These are phyloP conservation scores for Cardiospermum halicacabum DNA, from an alignment of 345 rosid genomes.

Conservation along the genomic window DNA sequence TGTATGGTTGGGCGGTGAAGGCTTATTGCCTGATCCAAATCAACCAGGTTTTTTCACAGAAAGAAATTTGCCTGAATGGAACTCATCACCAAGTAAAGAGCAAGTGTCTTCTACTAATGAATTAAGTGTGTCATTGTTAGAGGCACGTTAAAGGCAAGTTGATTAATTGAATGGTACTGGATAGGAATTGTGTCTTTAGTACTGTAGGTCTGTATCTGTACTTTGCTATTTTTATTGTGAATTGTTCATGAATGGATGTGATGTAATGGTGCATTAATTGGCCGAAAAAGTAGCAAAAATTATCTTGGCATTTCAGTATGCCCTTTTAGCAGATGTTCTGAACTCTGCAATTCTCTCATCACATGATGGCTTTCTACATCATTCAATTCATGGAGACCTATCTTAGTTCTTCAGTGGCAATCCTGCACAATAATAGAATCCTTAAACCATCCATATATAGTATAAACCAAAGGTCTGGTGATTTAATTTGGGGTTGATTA, in stretches of 20 bases:
- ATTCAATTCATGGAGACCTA: too few relatives aligned
- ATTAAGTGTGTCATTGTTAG: background rate
- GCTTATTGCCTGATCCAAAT: conserved; percentile 16
- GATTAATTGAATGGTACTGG: too few relatives aligned
- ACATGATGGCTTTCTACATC: too few relatives aligned
- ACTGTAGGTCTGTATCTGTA: background rate
- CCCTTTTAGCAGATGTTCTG: too few relatives aligned
- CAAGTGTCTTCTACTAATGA: conserved; percentile 3
- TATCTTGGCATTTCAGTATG: background rate
- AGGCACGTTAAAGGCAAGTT: conserved; percentile 6
- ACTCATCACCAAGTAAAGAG: conserved; percentile 12
- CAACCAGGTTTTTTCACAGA: conserved; percentile 25
- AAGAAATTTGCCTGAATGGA: conserved; percentile 8
- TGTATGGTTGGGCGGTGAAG: conserved; percentile 15
- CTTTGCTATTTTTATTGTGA: too few relatives aligned
- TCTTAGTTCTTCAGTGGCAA: too few relatives aligned
- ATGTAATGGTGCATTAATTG: background rate
- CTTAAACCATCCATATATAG: too few relatives aligned
- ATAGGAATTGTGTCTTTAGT: too few relatives aligned
- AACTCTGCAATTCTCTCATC: background rate
- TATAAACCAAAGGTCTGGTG: too few relatives aligned
- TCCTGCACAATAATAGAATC: too few relatives aligned
- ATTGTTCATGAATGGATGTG: background rate
- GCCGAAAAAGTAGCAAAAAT: background rate
- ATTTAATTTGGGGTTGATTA: too few relatives aligned